phyloP scores from a whole-genome alignment of 2,329 filamentous ascomycete species.

The Alternaria angustiovoidea region DNA sequence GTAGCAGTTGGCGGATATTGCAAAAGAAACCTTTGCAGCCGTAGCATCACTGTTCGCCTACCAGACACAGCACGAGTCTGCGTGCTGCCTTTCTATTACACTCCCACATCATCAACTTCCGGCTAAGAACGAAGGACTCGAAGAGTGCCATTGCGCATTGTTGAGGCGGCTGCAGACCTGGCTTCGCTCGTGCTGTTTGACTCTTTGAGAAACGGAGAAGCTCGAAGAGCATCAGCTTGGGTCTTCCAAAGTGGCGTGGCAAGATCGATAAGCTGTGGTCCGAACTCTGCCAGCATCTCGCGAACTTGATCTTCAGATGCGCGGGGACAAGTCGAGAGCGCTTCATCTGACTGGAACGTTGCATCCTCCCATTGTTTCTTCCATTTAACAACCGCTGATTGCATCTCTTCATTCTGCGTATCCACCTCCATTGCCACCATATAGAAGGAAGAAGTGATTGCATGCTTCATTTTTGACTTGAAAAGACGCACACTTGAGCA shows the following conservation, averaged over 20 bases:
- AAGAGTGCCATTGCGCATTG: no score
- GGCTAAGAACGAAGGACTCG: no score
- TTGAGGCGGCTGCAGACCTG: no score
- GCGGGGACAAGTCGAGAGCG: neutral
- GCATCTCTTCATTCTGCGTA: neutral
- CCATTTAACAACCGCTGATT: neutral
- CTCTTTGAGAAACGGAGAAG: no score
- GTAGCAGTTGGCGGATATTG: no score
- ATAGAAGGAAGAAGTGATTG: conserved; percentile 60
- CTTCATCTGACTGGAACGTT: neutral
- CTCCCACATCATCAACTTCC: no score
- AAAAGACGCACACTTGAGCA: conserved; percentile 56
- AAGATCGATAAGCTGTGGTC: conserved; percentile 19
- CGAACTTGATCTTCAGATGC: conserved; percentile 9
- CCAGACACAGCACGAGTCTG: no score
- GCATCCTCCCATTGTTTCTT: neutral
- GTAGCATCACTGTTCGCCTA: no score
- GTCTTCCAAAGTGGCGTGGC: conserved; percentile 20
- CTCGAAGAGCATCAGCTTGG: conserved; percentile 4
- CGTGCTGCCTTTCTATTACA: no score
- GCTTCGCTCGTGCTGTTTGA: no score
- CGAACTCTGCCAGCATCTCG: conserved; percentile 22
- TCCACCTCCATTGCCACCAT: conserved; percentile 57
- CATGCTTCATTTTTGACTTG: conserved; percentile 56
- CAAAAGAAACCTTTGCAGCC: no score